Percentiles rank a stretch among this genome's conserved stretches.
Evolutionary conservation across 305 asterid species (phyloP).

Genomic region (Fraxinus greggii): DNA sequence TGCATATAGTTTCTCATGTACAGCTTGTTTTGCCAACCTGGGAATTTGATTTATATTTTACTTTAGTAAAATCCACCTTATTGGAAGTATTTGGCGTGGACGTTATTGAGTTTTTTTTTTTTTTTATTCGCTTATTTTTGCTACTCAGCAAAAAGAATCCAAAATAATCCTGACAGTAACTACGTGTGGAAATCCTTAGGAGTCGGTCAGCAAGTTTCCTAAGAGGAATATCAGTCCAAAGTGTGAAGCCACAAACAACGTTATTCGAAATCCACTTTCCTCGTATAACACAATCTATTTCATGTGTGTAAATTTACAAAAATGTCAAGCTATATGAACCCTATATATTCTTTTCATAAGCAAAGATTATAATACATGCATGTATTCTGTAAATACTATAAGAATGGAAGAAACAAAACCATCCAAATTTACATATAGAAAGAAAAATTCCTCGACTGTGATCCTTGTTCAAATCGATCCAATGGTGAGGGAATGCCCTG

Average conservation of each 20-base stretch:
- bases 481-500: neutral
- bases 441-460: neutral
- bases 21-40: neutral
- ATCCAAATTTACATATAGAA: conserved; percentile 20
- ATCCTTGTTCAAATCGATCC: neutral
- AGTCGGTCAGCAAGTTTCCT: neutral
- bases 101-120: neutral
- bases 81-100: neutral
- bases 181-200: neutral
- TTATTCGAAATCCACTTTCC: neutral
- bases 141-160: neutral
- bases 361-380: neutral
- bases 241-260: neutral
- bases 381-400: conserved; percentile 10
- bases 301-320: neutral
- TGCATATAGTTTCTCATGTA: neutral
- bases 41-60: neutral
- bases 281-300: neutral
- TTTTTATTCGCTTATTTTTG: neutral
- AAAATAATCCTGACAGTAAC: neutral
- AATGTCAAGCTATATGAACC: neutral
- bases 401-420: conserved; percentile 22
- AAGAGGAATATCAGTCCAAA: neutral
- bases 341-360: neutral
- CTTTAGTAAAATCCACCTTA: neutral